A percentile compares a stretch with the other conserved stretches of the same genome.
Evolutionary conservation across 805 yeast species (phyloP).

Genomic region (Teunomyces stri): DNA sequence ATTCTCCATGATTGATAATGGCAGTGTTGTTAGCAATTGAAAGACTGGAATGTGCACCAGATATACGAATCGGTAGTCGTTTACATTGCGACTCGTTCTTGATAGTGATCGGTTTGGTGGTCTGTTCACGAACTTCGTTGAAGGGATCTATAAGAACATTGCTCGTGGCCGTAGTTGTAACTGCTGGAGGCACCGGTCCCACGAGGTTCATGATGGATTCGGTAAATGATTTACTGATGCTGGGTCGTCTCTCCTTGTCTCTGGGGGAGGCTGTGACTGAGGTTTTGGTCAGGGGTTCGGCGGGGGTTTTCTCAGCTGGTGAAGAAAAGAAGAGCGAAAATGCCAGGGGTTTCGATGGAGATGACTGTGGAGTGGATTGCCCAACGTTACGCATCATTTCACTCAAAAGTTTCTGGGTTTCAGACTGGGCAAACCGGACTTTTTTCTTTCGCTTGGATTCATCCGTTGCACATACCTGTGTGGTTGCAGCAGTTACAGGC

Average conservation of each 20-base stretch:
- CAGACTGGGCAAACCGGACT: conserved; percentile 7
- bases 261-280: neutral
- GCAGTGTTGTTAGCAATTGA: conserved; percentile 40
- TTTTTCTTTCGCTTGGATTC: neutral
- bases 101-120: conserved; percentile 20
- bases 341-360: conserved; percentile 7
- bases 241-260: neutral
- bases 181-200: conserved; percentile 5
- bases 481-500: conserved; percentile 7
- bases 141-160: neutral
- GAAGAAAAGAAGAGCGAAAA: conserved; percentile 19
- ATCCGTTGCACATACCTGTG: neutral
- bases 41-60: conserved; percentile 41
- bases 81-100: conserved; percentile 28
- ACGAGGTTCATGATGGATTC: conserved; percentile 27
- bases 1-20: conserved; percentile 43
- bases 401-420: conserved; percentile 14
- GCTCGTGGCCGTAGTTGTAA: neutral
- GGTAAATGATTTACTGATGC: conserved; percentile 27
- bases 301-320: conserved; percentile 15
- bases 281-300: neutral
- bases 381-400: conserved; percentile 16
- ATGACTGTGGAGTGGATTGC: conserved; percentile 2
- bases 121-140: conserved; percentile 7
- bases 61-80: conserved; percentile 28